Conservation (phyloP, 2,329 filamentous ascomycete species). For the Keithomyces neogunnii region DNA sequence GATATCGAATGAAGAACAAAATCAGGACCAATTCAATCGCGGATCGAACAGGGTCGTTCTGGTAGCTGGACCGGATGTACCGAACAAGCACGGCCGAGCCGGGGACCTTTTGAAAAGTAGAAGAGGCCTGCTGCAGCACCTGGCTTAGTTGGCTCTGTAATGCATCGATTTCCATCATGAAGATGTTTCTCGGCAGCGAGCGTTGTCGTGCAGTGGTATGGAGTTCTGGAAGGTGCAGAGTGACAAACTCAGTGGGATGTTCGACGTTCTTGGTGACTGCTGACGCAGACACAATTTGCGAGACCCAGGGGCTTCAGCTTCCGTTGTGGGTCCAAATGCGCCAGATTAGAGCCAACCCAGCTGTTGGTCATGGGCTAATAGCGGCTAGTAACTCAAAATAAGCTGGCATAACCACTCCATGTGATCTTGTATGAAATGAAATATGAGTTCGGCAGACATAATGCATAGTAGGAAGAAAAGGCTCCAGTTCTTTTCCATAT, state of each 20-base stretch:
- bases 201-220: neutral
- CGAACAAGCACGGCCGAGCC: constrained; percentile 90
- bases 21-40: constrained; percentile 90
- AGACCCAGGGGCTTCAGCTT: too few relatives aligned
- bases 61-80: constrained; percentile 95
- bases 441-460: too few relatives aligned
- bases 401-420: too few relatives aligned
- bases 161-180: constrained; percentile 54
- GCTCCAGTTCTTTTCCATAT: too few relatives aligned
- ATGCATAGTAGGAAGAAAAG: too few relatives aligned
- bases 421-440: too few relatives aligned
- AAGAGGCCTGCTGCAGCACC: constrained; percentile 42
- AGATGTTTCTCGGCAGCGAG: neutral
- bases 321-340: too few relatives aligned
- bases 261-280: too few relatives aligned
- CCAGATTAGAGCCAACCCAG: neutral
- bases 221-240: neutral
- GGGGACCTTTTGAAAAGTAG: constrained; percentile 80
- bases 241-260: neutral
- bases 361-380: too few relatives aligned
- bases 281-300: too few relatives aligned
- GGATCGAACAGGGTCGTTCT: constrained; percentile 90
- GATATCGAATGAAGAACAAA: constrained; percentile 89
- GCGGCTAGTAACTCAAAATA: too few relatives aligned
- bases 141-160: constrained; percentile 43